A percentile compares a stretch with the other conserved stretches of the same genome.
Evolutionary conservation across 1,284 basidiomycete species (phyloP).

Genomic region (Rhodotorula sp.): DNA sequence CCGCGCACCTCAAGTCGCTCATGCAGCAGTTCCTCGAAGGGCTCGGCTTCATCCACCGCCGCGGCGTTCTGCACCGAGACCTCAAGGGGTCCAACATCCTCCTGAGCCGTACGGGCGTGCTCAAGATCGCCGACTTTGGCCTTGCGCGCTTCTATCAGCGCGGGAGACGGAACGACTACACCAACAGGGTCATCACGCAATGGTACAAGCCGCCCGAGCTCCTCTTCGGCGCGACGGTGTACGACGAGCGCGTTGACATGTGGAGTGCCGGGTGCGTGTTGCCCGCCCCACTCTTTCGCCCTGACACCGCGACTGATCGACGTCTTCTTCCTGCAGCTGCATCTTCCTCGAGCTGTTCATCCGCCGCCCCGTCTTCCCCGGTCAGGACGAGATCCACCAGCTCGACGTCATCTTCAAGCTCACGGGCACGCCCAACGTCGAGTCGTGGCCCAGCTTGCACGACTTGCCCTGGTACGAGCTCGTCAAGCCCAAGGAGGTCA

Average conservation of each 20-base stretch:
- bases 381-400: constrained; percentile 95
- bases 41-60: constrained; percentile 89
- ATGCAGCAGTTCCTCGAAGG: constrained; percentile 93
- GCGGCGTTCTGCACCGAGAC: constrained; percentile 94
- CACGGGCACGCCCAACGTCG: constrained; percentile 82
- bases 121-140: constrained; percentile 97
- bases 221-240: constrained; percentile 91
- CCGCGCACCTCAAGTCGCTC: constrained; percentile 90
- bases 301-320: not conserved
- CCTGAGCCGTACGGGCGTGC: constrained; percentile 85
- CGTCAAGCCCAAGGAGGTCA: constrained; percentile 77
- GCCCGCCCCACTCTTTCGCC: not conserved
- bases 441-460: constrained; percentile 77
- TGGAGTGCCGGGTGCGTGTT: constrained; percentile 92
- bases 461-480: constrained; percentile 97
- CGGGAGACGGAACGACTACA: constrained; percentile 85
- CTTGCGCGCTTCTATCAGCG: constrained; percentile 96
- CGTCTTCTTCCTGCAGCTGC: constrained; percentile 62
- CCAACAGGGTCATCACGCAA: constrained; percentile 96
- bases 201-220: constrained; percentile 99
- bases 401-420: constrained; percentile 87
- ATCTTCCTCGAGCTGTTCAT: constrained; percentile 98
- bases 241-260: constrained; percentile 98
- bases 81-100: constrained; percentile 98
- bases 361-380: constrained; percentile 92